Percentiles rank a stretch among this genome's conserved stretches.
These are phyloP conservation scores for Parafenestella ontariensis DNA, from an alignment of 2,329 filamentous ascomycete genomes.

Conservation along the genomic window DNA sequence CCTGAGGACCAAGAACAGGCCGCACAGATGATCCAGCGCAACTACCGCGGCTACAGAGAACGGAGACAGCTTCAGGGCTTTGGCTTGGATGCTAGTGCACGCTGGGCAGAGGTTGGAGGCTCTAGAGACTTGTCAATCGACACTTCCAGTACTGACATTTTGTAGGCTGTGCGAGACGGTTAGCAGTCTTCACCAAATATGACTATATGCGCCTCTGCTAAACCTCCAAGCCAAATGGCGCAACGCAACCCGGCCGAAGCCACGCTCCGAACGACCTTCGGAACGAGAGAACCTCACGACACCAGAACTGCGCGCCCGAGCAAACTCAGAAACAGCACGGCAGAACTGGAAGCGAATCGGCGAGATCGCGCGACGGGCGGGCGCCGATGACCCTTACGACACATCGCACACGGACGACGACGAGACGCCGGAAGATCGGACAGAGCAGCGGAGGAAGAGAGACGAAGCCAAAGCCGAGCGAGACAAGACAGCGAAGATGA, in stretches of 20 bases:
- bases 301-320: constrained; percentile 36
- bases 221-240: constrained; percentile 59
- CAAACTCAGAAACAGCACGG: constrained; percentile 57
- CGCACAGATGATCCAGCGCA: constrained; percentile 58
- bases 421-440: constrained; percentile 42
- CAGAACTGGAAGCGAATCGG: constrained; percentile 79
- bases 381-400: constrained; percentile 67
- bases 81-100: constrained; percentile 70
- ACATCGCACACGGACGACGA: constrained; percentile 56
- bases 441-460: constrained; percentile 45
- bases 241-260: constrained; percentile 56
- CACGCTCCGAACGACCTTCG: constrained; percentile 45
- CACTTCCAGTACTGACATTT: constrained; percentile 5
- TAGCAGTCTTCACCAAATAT: constrained; percentile 23
- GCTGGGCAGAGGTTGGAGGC: constrained; percentile 71
- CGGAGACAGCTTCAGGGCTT: constrained; percentile 74
- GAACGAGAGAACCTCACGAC: constrained; percentile 20
- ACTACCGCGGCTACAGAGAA: constrained; percentile 78
- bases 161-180: constrained; percentile 60
- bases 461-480: constrained; percentile 63
- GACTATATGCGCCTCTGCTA: constrained; percentile 30
- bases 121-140: background rate
- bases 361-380: constrained; percentile 74
- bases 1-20: constrained; percentile 37
- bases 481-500: constrained; percentile 73